phyloP scores from a whole-genome alignment of 768 basidiomycete species.

The Tricholoma flavovirens region DNA sequence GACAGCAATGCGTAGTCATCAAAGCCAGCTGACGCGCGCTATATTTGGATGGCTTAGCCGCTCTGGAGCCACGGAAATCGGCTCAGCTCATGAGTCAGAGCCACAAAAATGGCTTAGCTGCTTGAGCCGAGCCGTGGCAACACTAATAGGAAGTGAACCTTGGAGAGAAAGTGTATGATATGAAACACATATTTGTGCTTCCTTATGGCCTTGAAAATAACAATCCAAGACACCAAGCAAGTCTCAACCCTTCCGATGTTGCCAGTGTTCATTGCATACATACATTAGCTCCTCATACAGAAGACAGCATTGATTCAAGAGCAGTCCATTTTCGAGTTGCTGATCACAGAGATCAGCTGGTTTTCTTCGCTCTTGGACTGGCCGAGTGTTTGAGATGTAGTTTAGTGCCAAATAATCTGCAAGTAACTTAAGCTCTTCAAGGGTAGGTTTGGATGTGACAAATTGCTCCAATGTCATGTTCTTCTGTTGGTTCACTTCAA shows the following conservation, averaged over 20 bases:
- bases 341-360: constrained; percentile 16
- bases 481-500: constrained; percentile 2
- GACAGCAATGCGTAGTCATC: no score
- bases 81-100: no score
- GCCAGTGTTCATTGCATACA: constrained; percentile 15
- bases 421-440: constrained; percentile 16
- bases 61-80: no score
- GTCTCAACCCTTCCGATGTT: constrained; percentile 17
- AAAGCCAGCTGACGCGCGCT: no score
- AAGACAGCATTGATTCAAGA: constrained; percentile 24
- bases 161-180: constrained; percentile 8
- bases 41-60: no score
- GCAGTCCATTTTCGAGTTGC: constrained; percentile 24
- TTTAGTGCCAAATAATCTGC: constrained; percentile 13
- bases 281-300: constrained; percentile 31
- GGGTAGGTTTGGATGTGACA: constrained; percentile 20
- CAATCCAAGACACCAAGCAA: constrained; percentile 20
- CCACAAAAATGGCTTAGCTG: no score
- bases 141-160: no score
- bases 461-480: constrained; percentile 14
- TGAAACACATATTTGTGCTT: constrained; percentile 24
- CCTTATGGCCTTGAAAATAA: constrained; percentile 22
- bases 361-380: not conserved
- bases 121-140: no score
- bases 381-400: constrained; percentile 11